Evolutionary conservation across 176 grass and related monocot genomes (phyloP).

Genomic region (Bolboschoenus planiculmis): DNA sequence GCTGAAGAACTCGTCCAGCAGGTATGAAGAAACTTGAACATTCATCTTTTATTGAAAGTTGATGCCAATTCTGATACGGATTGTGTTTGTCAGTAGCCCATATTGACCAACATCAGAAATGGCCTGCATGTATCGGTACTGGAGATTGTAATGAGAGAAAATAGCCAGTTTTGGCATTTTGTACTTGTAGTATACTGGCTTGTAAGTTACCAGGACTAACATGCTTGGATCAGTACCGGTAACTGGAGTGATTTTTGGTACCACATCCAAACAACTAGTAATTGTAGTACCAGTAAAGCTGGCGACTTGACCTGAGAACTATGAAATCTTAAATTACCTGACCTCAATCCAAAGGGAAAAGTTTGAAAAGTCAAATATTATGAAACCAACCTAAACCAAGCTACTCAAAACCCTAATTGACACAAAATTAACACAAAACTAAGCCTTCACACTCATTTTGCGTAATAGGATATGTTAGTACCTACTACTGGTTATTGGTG

Average conservation of each 20-base stretch:
- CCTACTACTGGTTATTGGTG: background rate
- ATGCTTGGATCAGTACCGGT: background rate
- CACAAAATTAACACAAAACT: background rate
- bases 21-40: background rate
- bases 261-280: background rate
- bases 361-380: background rate
- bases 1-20: conserved; percentile 57
- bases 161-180: background rate
- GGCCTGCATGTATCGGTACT: background rate
- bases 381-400: background rate
- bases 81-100: background rate
- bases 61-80: background rate
- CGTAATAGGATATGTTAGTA: background rate
- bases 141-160: background rate
- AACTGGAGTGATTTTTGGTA: background rate
- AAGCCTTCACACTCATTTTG: background rate
- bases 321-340: background rate
- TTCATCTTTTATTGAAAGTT: background rate
- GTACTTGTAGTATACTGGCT: background rate
- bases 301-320: background rate
- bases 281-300: background rate
- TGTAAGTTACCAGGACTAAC: background rate
- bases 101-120: background rate
- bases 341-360: background rate
- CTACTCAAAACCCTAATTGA: background rate